These are phyloP conservation scores for Claviceps sp. DNA, from an alignment of 2,329 filamentous ascomycete genomes.

Conservation along the genomic window DNA sequence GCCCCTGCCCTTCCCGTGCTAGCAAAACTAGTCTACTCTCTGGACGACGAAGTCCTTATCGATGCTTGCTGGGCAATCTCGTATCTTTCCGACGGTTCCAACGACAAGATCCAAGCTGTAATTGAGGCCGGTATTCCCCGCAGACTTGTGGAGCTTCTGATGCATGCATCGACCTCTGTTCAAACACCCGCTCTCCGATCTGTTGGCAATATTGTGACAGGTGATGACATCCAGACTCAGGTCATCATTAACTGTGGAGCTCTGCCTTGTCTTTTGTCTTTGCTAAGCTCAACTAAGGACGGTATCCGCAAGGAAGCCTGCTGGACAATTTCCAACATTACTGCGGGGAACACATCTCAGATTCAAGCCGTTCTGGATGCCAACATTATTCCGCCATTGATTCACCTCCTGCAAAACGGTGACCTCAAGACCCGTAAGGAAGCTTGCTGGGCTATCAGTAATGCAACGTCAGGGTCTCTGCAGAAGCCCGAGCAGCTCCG, in stretches of 20 bases:
- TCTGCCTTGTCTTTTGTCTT: constrained; percentile 78
- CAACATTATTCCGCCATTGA: constrained; percentile 90
- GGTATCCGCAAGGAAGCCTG: constrained; percentile 98
- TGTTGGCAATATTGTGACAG: constrained; percentile 96
- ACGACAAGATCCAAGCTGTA: constrained; percentile 98
- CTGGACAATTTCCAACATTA: constrained; percentile 99
- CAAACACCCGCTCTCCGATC: constrained; percentile 95
- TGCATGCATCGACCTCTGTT: constrained; percentile 96
- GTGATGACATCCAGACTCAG: constrained; percentile 96
- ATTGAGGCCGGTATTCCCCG: constrained; percentile 97
- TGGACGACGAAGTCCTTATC: constrained; percentile 96
- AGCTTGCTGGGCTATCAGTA: constrained; percentile 98
- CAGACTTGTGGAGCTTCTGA: constrained; percentile 87
- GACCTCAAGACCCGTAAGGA: constrained; percentile 99
- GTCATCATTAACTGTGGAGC: constrained; percentile 98
- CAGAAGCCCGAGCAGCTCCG: constrained; percentile 99
- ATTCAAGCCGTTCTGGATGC: constrained; percentile 95
- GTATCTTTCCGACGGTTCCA: constrained; percentile 92
- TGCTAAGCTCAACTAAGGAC: constrained; percentile 94
- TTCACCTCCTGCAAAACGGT: constrained; percentile 89
- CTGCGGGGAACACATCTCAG: constrained; percentile 92
- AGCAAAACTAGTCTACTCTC: constrained; percentile 92
- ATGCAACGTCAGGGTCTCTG: constrained; percentile 90
- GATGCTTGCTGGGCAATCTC: constrained; percentile 99
- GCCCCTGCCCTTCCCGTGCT: constrained; percentile 87